These are phyloP conservation scores for Penicillium brevicompactum DNA, from an alignment of 2,329 filamentous ascomycete genomes.

Conservation along the genomic window DNA sequence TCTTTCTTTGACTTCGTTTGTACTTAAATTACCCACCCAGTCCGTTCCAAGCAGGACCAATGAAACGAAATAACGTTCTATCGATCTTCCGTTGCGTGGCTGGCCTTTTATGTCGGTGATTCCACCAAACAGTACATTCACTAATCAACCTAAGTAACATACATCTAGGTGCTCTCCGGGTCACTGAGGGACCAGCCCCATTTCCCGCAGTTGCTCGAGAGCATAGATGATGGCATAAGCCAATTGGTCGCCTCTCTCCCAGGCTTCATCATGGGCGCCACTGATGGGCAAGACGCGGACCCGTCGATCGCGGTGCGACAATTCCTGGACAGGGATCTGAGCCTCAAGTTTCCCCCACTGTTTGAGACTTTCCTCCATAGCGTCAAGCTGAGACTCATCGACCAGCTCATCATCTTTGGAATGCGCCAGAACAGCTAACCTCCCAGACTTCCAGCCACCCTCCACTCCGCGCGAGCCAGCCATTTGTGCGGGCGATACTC, in stretches of 20 bases:
- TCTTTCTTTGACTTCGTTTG: conserved; percentile 20
- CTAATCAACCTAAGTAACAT: not conserved
- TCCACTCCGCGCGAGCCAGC: conserved; percentile 31
- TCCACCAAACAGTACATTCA: no score
- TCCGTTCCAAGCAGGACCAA: conserved; percentile 7
- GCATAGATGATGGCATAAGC: conserved; percentile 39
- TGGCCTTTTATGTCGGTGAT: no score
- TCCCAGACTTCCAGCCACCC: conserved; percentile 37
- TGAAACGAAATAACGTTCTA: conserved; percentile 11
- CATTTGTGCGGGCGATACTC: conserved; percentile 42
- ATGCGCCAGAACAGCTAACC: conserved; percentile 43
- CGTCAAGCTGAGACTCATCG: conserved; percentile 39
- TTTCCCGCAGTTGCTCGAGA: conserved; percentile 31
- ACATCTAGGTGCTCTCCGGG: not conserved
- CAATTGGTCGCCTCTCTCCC: conserved; percentile 44
- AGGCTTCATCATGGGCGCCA: conserved; percentile 46
- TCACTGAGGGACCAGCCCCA: conserved; percentile 20
- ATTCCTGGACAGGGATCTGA: conserved; percentile 8
- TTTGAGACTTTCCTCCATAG: conserved; percentile 55
- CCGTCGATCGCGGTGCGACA: conserved; percentile 38
- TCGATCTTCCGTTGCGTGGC: not conserved
- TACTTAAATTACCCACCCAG: conserved; percentile 22
- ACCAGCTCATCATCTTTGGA: conserved; percentile 47
- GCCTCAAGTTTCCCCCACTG: conserved; percentile 41
- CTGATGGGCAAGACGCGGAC: conserved; percentile 42